Evolutionary conservation across 2,329 filamentous ascomycete species (phyloP).

Genomic region (Ploettnerulaceae sp.): DNA sequence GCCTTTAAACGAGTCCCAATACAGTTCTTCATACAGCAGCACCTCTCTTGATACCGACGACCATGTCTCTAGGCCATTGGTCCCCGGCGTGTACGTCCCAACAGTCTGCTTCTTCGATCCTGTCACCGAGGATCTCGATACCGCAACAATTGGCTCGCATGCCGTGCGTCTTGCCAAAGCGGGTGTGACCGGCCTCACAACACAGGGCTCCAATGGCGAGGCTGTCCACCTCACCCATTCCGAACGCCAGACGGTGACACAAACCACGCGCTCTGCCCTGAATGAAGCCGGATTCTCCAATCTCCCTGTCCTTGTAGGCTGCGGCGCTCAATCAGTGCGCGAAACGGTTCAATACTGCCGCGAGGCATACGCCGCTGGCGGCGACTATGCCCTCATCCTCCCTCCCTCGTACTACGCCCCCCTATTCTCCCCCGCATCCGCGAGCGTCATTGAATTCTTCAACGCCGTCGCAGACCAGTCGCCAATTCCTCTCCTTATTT

Average conservation of each 20-base stretch:
- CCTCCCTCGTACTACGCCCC: slow-evolving; percentile 64
- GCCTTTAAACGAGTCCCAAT: slow-evolving; percentile 31
- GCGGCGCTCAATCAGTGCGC: slow-evolving; percentile 59
- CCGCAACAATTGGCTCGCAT: slow-evolving; percentile 42
- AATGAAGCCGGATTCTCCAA: slow-evolving; percentile 52
- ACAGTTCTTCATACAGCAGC: slow-evolving; percentile 42
- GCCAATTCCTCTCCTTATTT: slow-evolving; percentile 73
- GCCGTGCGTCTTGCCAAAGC: slow-evolving; percentile 55
- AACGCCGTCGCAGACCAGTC: slow-evolving; percentile 58
- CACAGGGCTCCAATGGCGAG: slow-evolving; percentile 64
- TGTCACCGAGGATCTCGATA: slow-evolving; percentile 62
- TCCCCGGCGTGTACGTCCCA: slow-evolving; percentile 63
- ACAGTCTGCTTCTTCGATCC: slow-evolving; percentile 69
- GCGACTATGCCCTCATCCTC: slow-evolving; percentile 62
- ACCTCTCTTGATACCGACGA: slow-evolving; percentile 33
- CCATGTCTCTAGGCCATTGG: slow-evolving; percentile 37
- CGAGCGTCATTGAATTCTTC: slow-evolving; percentile 56
- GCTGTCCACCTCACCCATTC: slow-evolving; percentile 59
- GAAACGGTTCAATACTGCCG: slow-evolving; percentile 60
- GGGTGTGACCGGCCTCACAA: slow-evolving; percentile 56
- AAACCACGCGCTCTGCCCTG: slow-evolving; percentile 55
- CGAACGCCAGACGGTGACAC: slow-evolving; percentile 56
- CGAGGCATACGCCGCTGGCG: slow-evolving; percentile 57
- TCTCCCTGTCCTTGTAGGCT: slow-evolving; percentile 62
- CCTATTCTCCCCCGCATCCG: slow-evolving; percentile 50